phyloP scores from a whole-genome alignment of 2,329 filamentous ascomycete genomes.

The Xylariales sp. region DNA sequence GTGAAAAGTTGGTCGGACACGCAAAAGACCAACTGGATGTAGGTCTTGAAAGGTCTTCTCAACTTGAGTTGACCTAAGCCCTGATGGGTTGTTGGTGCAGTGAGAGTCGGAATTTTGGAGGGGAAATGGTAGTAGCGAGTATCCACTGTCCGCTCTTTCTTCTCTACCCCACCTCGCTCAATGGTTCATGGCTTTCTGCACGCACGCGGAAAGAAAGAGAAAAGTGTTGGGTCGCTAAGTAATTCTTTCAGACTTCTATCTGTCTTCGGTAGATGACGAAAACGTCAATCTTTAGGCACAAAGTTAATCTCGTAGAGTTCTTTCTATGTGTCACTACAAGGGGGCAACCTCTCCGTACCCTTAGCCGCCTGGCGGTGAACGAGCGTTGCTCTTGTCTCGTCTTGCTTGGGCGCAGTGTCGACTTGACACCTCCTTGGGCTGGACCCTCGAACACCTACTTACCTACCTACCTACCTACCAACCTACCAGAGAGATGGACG shows the following conservation, averaged over 20 bases:
- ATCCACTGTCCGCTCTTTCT: neutral
- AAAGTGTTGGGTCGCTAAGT: conserved; percentile 5
- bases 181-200: too few species aligned
- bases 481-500: too few species aligned
- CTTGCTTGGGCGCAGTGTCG: too few species aligned
- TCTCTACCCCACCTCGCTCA: neutral
- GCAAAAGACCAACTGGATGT: too few species aligned
- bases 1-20: neutral
- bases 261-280: neutral
- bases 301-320: too few species aligned
- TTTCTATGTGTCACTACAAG: too few species aligned
- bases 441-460: too few species aligned
- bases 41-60: conserved; percentile 1
- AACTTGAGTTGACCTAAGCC: conserved; percentile 6
- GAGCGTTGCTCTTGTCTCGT: too few species aligned
- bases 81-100: conserved; percentile 6
- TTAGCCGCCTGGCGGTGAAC: neutral
- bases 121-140: conserved; percentile 3
- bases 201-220: neutral
- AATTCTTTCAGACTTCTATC: neutral
- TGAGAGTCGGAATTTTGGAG: conserved; percentile 2
- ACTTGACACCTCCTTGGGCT: too few species aligned
- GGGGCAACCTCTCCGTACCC: too few species aligned
- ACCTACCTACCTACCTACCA: too few species aligned
- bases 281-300: too few species aligned